These are phyloP conservation scores for Umbelopsis vinacea DNA, from an alignment of 192 early-diverging fungal species.

Conservation along the genomic window DNA sequence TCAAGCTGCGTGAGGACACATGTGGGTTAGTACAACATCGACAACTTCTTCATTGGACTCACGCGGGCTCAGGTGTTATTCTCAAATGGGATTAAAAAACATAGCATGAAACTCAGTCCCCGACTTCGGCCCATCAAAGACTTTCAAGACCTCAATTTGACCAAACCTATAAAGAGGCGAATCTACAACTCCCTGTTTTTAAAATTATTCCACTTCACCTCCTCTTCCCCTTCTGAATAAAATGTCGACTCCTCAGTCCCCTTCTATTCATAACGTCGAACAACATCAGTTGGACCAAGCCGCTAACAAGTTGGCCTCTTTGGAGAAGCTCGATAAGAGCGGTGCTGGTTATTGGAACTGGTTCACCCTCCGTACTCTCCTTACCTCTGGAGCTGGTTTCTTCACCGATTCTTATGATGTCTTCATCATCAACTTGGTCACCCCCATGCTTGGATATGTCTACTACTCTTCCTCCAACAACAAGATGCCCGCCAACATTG, in stretches of 20 bases:
- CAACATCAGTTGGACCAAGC: conserved; percentile 23
- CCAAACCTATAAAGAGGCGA: conserved; percentile 9
- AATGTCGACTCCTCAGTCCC: background rate
- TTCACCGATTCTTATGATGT: conserved; percentile 97
- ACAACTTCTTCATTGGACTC: background rate
- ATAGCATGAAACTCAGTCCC: background rate
- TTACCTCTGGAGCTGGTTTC: conserved; percentile 78
- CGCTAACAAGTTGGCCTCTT: conserved; percentile 28
- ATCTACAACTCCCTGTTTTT: background rate
- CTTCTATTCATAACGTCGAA: background rate
- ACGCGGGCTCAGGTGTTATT: conserved; percentile 10
- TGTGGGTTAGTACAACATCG: background rate
- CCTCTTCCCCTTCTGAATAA: background rate
- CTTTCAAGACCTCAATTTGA: background rate
- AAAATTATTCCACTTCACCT: too few species aligned
- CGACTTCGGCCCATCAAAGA: background rate
- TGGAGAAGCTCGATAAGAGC: conserved; percentile 33
- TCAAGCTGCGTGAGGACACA: conserved; percentile 7
- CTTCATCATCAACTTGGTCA: conserved; percentile 89
- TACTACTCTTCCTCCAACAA: conserved; percentile 57
- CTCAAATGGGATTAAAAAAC: background rate
- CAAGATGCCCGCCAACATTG: conserved; percentile 70
- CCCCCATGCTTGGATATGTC: conserved; percentile 84
- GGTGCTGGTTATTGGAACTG: conserved; percentile 46
- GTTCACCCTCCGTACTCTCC: conserved; percentile 72